A percentile compares a stretch with the other conserved stretches of the same genome.
phyloP scores from a whole-genome alignment of 225 moss, liverwort and hornwort genomes.

The Thuidium tamariscinum region DNA sequence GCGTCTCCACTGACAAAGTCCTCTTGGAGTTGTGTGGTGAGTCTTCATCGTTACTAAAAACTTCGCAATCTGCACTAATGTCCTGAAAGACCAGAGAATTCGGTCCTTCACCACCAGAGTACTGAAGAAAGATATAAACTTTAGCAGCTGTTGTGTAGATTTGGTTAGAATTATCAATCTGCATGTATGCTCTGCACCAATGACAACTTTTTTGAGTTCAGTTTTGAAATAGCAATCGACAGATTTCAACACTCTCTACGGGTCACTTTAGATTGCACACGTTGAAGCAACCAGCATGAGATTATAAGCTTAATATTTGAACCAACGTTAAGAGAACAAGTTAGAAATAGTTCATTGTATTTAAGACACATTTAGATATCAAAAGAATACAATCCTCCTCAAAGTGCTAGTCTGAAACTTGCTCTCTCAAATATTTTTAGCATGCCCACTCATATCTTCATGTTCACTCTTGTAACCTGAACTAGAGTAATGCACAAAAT shows the following conservation, averaged over 20 bases:
- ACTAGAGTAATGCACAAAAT: not conserved
- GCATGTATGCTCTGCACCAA: not conserved
- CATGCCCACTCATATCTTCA: not conserved
- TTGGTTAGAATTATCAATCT: not conserved
- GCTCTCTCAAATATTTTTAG: not conserved
- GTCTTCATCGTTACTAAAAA: not conserved
- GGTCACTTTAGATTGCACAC: not conserved
- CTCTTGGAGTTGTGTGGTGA: not conserved
- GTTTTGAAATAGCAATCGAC: not conserved
- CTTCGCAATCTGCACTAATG: not conserved
- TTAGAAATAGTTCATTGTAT: not conserved
- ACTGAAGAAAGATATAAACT: not conserved
- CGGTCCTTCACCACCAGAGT: not conserved
- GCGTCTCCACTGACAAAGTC: not conserved
- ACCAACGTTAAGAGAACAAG: not conserved
- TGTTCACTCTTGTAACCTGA: not conserved
- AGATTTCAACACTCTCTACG: not conserved
- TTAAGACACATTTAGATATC: not conserved
- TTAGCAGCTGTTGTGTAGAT: no score
- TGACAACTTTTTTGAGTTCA: not conserved
- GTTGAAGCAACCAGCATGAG: not conserved
- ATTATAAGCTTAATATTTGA: not conserved
- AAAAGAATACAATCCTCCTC: not conserved
- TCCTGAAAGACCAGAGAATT: not conserved
- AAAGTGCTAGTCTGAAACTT: not conserved